Evolutionary conservation across 163 green algal species (phyloP), one percentile per base, ranked within the genome.

Genomic region (Prototheca wickerhamii): DNA sequence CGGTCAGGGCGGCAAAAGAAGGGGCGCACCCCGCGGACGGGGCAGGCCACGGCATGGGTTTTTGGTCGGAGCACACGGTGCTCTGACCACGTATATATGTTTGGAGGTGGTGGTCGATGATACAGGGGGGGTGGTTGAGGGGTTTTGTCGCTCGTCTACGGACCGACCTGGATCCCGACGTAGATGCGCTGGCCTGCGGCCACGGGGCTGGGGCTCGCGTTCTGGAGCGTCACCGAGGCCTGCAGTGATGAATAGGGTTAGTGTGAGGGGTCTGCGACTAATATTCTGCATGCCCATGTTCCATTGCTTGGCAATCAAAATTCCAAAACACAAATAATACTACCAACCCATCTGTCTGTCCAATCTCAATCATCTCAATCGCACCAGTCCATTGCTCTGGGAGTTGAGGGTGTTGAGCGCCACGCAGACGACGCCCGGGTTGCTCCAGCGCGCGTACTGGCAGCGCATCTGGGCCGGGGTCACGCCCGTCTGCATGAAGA

Each of bases 341-440:
- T n/a, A n/a, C n/a, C n/a, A n/a, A 0, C 1, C 37, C 37, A 1
- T 15, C 15, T 10, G 37, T 15, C 1, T 44, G 0, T 10, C 37
- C 37, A 44, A 10, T 10, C 37, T 12, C 46, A 21, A 28, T 30
- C 46, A 54, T 54, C 46, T 28, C 10, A 49, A 49, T 15, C 40
- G 40, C 10, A 10, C 40, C 40, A 49, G 40, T 49, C 40, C 12
- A 4, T 20, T 60, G 26, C 4, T n/a, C 21, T 34, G 18, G 28
- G 53, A 60, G 53, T 60, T 60, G 28, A 60, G 53, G 53, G 34
- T 60, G 28, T 8, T 37, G 29, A 37, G 10, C 4, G 4, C 20
- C 17, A 23, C 12, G 58, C 58, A 64, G 37, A 64, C 58, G 40
- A 64, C 21, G 28, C 58, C 58, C 37, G 58, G 26, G 58, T 64